Base-by-base conservation (phyloP, 192 early-diverging fungal species). In the Ambispora gerdemannii region DNA sequence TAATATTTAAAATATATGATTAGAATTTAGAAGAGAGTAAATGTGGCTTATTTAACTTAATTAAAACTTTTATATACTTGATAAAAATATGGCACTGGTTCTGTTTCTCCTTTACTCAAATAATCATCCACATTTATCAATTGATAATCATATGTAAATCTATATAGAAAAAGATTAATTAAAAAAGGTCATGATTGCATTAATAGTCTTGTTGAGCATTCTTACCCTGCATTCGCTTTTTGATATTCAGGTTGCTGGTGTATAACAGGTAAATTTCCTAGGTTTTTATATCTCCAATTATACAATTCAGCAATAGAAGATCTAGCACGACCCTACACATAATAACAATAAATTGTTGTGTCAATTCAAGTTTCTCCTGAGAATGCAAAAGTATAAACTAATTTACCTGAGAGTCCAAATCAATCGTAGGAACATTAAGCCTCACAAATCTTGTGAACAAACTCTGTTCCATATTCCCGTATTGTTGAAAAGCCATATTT, bases 401-500 rank as follows among this genome's bases (percentile, higher is more conserved):
- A n/a, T 20, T 62, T 78, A 78, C 77, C 77, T 94, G 93, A 28
- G 79, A 75, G 79, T 98, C 92, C 51, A 99, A 79, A 78, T 95
- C 86, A 11, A 96, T 67, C 3, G 87, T 85, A 13, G 95, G 95
- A n/a, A 99, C 96, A 25, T 95, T 95, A 33, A 99, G 77, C 1
- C 93, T 87, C 3, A 99, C 85, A 70, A 98, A 86, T 2, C 98
- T 84, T 3, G 92, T 82, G 76, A 98, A 98, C 76, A 99, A 77
- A 65, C 88, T 90, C 81, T 98, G 95, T 76, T 97, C 95, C 92
- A 99, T 88, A 71, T 95, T 92, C 52, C 88, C 89, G 71, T 92
- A 94, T 53, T 87, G 81, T 67, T 90, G 89, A 75, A 98, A 88
- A 0, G 90, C 92, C 50, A 78, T 78, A 74, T 90, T 93, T 78